Conservation (phyloP, 2,329 filamentous ascomycete species). For the Chrysosporium keratinophilum region DNA sequence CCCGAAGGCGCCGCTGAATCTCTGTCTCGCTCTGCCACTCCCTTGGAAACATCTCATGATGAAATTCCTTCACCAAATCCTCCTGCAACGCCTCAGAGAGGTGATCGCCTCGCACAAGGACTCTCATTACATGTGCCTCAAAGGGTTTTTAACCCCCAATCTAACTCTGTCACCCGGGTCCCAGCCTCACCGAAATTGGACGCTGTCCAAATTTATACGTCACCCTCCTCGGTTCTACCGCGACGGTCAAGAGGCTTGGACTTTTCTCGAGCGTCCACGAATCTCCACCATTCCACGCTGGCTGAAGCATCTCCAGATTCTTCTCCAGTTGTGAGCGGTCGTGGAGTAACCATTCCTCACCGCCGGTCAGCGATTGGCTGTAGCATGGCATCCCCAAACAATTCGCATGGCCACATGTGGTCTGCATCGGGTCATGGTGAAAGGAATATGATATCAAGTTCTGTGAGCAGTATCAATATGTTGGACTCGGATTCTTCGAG, state of each 20-base stretch:
- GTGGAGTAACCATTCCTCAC: constrained; percentile 51
- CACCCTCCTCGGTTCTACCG: constrained; percentile 77
- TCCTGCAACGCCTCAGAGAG: constrained; percentile 64
- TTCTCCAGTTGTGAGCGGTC: constrained; percentile 70
- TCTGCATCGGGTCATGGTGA: constrained; percentile 56
- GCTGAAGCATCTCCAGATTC: constrained; percentile 85
- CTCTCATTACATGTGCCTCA: constrained; percentile 62
- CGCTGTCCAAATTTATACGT: constrained; percentile 71
- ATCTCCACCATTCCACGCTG: constrained; percentile 87
- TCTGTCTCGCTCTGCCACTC: constrained; percentile 34
- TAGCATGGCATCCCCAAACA: constrained; percentile 54
- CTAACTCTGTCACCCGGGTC: constrained; percentile 46
- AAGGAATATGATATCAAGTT: constrained; percentile 62
- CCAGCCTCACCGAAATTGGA: constrained; percentile 82
- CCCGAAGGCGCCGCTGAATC: constrained; percentile 54
- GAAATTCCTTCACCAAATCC: constrained; percentile 47
- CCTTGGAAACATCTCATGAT: constrained; percentile 51
- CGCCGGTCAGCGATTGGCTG: constrained; percentile 38
- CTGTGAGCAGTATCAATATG: constrained; percentile 68
- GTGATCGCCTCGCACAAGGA: constrained; percentile 52
- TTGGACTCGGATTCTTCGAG: constrained; percentile 70
- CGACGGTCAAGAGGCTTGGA: constrained; percentile 82
- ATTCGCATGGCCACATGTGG: constrained; percentile 52
- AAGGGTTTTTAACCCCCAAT: constrained; percentile 33
- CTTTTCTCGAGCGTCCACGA: constrained; percentile 86